Conservation (phyloP, 768 basidiomycete genomes). For the Mycena vitilis region DNA sequence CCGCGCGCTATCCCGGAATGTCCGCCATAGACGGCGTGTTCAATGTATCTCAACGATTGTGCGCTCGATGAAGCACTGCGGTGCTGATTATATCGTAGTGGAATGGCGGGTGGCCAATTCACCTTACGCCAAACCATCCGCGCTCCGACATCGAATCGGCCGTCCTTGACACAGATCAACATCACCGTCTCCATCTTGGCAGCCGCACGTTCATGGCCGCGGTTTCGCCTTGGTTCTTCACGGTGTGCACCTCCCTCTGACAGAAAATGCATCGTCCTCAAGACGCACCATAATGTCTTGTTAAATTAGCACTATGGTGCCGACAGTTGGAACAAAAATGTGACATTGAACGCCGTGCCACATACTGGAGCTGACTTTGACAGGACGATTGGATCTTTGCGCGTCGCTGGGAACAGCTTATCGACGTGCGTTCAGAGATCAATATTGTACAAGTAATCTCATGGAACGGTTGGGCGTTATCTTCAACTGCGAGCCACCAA, state of each 20-base stretch:
- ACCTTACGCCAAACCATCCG: constrained; percentile 37
- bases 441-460: constrained; percentile 62
- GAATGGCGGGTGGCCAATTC: constrained; percentile 56
- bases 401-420: constrained; percentile 65
- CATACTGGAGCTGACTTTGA: background rate
- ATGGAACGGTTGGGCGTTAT: constrained; percentile 58
- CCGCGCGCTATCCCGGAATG: constrained; percentile 49
- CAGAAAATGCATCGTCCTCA: background rate
- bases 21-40: constrained; percentile 60
- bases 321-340: constrained; percentile 59
- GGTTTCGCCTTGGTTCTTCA: constrained; percentile 70
- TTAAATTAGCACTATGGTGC: constrained; percentile 56
- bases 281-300: background rate
- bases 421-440: constrained; percentile 52
- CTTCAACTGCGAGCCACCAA: background rate
- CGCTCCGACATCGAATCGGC: constrained; percentile 38
- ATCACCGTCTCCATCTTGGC: constrained; percentile 32
- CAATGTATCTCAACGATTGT: constrained; percentile 44
- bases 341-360: background rate
- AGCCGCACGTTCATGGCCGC: constrained; percentile 42
- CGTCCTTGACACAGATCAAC: constrained; percentile 38
- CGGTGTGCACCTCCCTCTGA: constrained; percentile 36
- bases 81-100: constrained; percentile 43
- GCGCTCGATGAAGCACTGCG: too few relatives aligned
- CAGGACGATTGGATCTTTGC: constrained; percentile 63